phyloP scores from a whole-genome alignment of 2,329 filamentous ascomycete genomes.

The Stemphylium beticola region DNA sequence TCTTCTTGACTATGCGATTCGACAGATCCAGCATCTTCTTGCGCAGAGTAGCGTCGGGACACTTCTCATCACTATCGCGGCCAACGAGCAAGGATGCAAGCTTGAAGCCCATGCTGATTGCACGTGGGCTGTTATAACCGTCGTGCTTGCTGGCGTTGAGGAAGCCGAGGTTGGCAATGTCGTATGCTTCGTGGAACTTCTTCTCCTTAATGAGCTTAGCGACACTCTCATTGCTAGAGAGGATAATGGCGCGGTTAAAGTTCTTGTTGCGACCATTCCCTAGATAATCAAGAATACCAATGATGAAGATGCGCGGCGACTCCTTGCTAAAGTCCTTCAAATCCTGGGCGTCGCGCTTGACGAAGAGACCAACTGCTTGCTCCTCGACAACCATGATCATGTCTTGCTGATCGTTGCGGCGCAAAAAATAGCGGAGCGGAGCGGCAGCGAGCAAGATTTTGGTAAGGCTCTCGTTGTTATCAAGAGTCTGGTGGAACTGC shows the following conservation, averaged over 20 bases:
- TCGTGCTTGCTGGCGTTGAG: conserved; percentile 38
- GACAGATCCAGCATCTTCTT: conserved; percentile 51
- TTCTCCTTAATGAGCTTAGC: conserved; percentile 33
- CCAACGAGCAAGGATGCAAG: conserved; percentile 41
- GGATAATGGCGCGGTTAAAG: conserved; percentile 36
- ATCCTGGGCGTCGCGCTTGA: conserved; percentile 35
- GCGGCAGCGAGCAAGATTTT: conserved; percentile 39
- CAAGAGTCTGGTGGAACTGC: conserved; percentile 36
- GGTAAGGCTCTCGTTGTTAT: conserved; percentile 48
- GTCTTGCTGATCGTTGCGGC: conserved; percentile 25
- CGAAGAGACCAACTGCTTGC: conserved; percentile 32
- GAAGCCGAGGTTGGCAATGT: conserved; percentile 40
- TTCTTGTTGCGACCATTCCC: conserved; percentile 37
- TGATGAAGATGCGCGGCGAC: conserved; percentile 38
- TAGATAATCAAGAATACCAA: conserved; percentile 35
- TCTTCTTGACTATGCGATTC: conserved; percentile 50
- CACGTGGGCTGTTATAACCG: conserved; percentile 38
- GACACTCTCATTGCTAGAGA: conserved; percentile 31
- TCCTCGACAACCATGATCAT: conserved; percentile 34
- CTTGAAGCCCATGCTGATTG: conserved; percentile 49
- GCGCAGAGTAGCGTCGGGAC: conserved; percentile 40
- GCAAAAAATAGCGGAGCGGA: conserved; percentile 39
- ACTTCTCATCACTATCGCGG: conserved; percentile 32
- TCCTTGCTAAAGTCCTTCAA: conserved; percentile 35
- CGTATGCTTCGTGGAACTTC: conserved; percentile 42